phyloP scores from a whole-genome alignment of 192 early-diverging fungal species.

The Rhizophagus prolifer region DNA sequence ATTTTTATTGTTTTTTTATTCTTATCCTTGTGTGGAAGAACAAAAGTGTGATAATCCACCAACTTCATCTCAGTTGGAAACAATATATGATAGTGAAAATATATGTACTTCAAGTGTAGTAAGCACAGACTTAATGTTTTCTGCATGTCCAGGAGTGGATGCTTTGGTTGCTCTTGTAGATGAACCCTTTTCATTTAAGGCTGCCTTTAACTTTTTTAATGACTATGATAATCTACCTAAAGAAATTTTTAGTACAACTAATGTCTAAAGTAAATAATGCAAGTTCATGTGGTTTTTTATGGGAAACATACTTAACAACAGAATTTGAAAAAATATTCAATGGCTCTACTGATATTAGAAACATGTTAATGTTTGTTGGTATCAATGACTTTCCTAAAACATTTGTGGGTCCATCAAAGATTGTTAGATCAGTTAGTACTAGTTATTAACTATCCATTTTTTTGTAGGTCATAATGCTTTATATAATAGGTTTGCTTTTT shows the following conservation, averaged over 20 bases:
- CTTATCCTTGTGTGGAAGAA: no score
- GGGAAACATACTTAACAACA: background rate
- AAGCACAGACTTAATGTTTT: background rate
- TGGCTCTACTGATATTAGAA: background rate
- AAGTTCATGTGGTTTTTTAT: background rate
- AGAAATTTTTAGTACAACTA: background rate
- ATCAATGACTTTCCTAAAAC: background rate
- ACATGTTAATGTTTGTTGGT: background rate
- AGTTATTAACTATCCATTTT: no score
- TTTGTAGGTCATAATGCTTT: no score
- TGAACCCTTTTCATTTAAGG: slow-evolving; percentile 1
- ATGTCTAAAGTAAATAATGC: slow-evolving; percentile 11
- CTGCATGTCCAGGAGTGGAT: background rate
- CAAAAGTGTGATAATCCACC: no score
- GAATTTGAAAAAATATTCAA: slow-evolving; percentile 15
- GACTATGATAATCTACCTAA: background rate
- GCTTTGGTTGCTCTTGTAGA: background rate
- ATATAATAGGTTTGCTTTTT: no score
- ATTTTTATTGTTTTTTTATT: no score
- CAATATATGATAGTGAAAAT: no score
- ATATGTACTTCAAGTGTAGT: background rate
- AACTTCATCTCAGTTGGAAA: no score
- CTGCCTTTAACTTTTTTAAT: slow-evolving; percentile 3
- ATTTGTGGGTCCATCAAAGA: background rate
- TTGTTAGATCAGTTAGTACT: background rate